Conservation (phyloP, 1,284 basidiomycete genomes). For the Xerocomus nothofagi region DNA sequence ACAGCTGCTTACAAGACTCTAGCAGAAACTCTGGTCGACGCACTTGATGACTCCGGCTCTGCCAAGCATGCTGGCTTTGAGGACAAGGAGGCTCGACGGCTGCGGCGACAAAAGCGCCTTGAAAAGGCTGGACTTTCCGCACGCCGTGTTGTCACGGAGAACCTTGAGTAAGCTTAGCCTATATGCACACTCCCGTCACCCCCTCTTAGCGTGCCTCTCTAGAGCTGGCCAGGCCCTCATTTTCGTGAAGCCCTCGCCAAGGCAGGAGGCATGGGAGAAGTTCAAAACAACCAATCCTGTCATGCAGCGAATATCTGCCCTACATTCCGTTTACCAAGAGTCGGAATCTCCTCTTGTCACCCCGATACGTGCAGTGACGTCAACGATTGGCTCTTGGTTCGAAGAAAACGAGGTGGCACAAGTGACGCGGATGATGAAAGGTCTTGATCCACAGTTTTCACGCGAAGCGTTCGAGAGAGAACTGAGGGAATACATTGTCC, state of each 20-base stretch:
- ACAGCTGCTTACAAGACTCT: slow-evolving; percentile 94
- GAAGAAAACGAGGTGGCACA: slow-evolving; percentile 98
- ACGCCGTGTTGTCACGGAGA: slow-evolving; percentile 61
- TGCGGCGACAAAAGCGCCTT: slow-evolving; percentile 71
- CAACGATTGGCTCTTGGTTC: slow-evolving; percentile 86
- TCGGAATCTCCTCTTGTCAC: slow-evolving; percentile 91
- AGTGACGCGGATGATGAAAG: slow-evolving; percentile 85
- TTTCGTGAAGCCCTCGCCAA: slow-evolving; percentile 77
- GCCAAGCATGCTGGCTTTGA: slow-evolving; percentile 94
- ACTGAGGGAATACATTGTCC: slow-evolving; percentile 94
- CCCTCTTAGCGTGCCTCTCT: slow-evolving; percentile 7
- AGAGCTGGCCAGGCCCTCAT: slow-evolving; percentile 87
- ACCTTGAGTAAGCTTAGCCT: slow-evolving; percentile 73
- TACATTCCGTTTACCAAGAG: slow-evolving; percentile 83
- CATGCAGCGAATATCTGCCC: slow-evolving; percentile 57
- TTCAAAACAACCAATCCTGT: slow-evolving; percentile 76
- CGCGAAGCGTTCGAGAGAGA: slow-evolving; percentile 89
- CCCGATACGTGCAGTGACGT: slow-evolving; percentile 80
- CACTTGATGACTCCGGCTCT: slow-evolving; percentile 90
- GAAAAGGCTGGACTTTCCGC: slow-evolving; percentile 78
- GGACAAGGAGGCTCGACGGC: slow-evolving; percentile 84
- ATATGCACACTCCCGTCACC: background rate
- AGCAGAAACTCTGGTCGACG: slow-evolving; percentile 87
- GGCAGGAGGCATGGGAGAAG: slow-evolving; percentile 74
- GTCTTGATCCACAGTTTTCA: slow-evolving; percentile 85